Percentiles rank a stretch among this genome's conserved stretches.
These are phyloP conservation scores for Ilyonectria robusta DNA, from an alignment of 2,329 filamentous ascomycete genomes.

Conservation along the genomic window DNA sequence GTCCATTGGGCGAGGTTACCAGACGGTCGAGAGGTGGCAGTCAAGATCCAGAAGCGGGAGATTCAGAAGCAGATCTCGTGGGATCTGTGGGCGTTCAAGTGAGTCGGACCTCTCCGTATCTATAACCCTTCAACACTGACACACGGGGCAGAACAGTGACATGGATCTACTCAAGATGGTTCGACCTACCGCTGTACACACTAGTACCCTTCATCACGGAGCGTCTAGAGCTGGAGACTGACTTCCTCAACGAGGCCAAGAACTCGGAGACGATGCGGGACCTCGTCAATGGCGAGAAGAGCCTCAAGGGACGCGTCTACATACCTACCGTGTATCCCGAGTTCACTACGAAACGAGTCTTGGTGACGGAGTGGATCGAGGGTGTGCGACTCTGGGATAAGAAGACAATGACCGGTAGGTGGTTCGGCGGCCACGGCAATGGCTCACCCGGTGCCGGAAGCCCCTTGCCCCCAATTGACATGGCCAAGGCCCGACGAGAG, in stretches of 20 bases:
- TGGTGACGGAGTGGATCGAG: constrained; percentile 98
- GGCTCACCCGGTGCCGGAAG: constrained; percentile 85
- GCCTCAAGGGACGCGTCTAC: constrained; percentile 85
- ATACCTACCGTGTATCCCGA: constrained; percentile 89
- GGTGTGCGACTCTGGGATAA: constrained; percentile 95
- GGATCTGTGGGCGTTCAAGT: constrained; percentile 97
- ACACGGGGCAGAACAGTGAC: constrained; percentile 75
- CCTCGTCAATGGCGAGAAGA: constrained; percentile 81
- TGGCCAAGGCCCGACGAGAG: constrained; percentile 60
- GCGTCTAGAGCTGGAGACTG: constrained; percentile 91
- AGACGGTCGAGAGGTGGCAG: constrained; percentile 91
- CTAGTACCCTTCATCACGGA: constrained; percentile 95
- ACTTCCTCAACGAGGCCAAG: constrained; percentile 91
- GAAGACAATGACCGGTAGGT: constrained; percentile 80
- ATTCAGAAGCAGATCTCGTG: constrained; percentile 91
- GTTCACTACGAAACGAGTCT: constrained; percentile 84
- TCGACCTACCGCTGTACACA: constrained; percentile 92
- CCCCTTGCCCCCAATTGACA: constrained; percentile 68
- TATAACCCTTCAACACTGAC: constrained; percentile 30
- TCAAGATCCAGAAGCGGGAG: constrained; percentile 97
- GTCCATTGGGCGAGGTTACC: constrained; percentile 92
- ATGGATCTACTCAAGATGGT: constrained; percentile 86
- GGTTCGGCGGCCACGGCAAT: constrained; percentile 82
- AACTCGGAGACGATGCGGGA: constrained; percentile 89
- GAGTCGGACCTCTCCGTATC: constrained; percentile 49